These are phyloP conservation scores for Eustoma russellianum DNA, from an alignment of 257 asterid genomes.

Conservation along the genomic window DNA sequence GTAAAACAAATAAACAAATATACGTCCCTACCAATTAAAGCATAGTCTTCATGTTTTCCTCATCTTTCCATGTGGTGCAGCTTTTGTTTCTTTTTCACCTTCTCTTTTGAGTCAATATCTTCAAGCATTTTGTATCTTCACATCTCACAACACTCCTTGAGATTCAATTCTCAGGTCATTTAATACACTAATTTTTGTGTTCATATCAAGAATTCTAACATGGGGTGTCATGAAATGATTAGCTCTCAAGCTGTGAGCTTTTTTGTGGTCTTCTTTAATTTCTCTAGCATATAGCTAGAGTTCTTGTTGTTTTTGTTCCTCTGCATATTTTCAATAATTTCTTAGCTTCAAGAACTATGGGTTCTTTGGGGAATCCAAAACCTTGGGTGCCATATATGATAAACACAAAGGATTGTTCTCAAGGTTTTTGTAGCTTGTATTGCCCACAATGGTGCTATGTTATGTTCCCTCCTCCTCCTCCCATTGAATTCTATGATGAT, in stretches of 20 bases:
- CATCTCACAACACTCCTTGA: no score
- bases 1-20: conserved; percentile 1
- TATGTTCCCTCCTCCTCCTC: conserved; percentile 42
- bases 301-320: no score
- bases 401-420: conserved; percentile 41
- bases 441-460: conserved; percentile 52
- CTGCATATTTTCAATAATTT: no score
- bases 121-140: no score
- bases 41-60: conserved; percentile 13
- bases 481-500: conserved; percentile 17
- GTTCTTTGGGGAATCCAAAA: conserved; percentile 17
- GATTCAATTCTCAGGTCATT: background rate
- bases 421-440: conserved; percentile 38
- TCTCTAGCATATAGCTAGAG: no score
- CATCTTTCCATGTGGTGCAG: conserved; percentile 17
- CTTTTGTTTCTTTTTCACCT: conserved; percentile 17
- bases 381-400: conserved; percentile 33
- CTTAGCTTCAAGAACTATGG: conserved; percentile 9
- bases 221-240: no score
- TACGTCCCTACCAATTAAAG: background rate
- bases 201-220: background rate
- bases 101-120: conserved; percentile 5
- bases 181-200: background rate
- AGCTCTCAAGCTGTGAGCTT: no score
- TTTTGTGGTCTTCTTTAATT: no score